phyloP scores from a whole-genome alignment of 805 yeast species.

The Grigorovia humatica region DNA sequence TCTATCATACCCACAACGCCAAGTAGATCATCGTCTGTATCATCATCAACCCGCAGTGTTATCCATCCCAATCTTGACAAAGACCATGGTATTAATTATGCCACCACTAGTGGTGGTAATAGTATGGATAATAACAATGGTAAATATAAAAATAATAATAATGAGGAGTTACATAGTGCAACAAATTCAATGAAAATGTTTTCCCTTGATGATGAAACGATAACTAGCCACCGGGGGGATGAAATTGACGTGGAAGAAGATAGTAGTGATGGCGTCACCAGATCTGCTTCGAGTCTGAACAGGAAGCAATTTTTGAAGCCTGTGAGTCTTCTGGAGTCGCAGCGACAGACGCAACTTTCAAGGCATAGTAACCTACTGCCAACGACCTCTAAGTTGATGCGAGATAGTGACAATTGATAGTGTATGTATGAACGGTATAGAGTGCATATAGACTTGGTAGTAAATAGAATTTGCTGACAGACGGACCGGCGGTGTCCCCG shows the following conservation, averaged over 20 bases:
- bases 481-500: too few relatives aligned
- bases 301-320: background rate
- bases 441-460: too few relatives aligned
- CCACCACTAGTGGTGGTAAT: background rate
- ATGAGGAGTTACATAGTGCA: background rate
- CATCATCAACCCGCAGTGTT: slow-evolving; percentile 1
- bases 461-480: too few relatives aligned
- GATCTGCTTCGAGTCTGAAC: background rate
- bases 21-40: slow-evolving; percentile 2
- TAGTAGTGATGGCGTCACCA: too few relatives aligned
- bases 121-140: background rate
- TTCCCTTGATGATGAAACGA: background rate
- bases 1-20: slow-evolving; percentile 75
- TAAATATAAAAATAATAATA: too few relatives aligned
- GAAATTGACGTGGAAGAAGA: background rate
- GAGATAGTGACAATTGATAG: background rate
- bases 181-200: background rate
- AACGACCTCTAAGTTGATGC: background rate
- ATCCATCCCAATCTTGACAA: background rate
- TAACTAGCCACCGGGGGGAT: background rate
- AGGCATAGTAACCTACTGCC: background rate
- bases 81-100: background rate
- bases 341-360: background rate
- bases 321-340: background rate
- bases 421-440: too few relatives aligned